These are phyloP conservation scores for Sphaerobolus stellatus DNA, from an alignment of 1,284 basidiomycete genomes.

Conservation along the genomic window DNA sequence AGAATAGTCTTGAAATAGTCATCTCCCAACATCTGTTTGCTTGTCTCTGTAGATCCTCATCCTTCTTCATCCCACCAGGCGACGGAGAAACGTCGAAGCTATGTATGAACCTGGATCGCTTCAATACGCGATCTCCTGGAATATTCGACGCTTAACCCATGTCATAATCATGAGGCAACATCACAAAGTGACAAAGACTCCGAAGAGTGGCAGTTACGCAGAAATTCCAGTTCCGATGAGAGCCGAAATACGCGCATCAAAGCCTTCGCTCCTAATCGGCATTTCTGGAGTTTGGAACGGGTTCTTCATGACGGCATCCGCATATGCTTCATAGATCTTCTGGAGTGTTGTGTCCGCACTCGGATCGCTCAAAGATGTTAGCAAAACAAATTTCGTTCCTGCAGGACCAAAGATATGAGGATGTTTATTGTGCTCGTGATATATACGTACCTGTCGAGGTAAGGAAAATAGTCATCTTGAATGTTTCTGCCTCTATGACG, in stretches of 20 bases:
- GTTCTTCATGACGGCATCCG: slow-evolving; percentile 98
- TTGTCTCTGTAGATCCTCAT: no score
- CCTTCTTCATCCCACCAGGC: no score
- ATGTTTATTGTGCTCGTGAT: neutral
- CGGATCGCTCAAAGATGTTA: slow-evolving; percentile 77
- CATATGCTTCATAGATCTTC: slow-evolving; percentile 87
- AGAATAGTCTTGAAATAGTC: no score
- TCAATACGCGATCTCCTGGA: no score
- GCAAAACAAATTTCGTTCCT: slow-evolving; percentile 98
- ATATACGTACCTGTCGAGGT: slow-evolving; percentile 85
- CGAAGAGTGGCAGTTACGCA: neutral
- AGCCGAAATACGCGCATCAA: slow-evolving; percentile 71
- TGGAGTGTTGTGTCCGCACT: slow-evolving; percentile 73
- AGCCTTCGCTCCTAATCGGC: slow-evolving; percentile 92
- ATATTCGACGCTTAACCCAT: no score
- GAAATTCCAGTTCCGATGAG: slow-evolving; percentile 45
- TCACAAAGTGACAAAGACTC: no score
- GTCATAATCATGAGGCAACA: no score
- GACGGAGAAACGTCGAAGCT: no score
- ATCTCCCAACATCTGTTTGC: no score
- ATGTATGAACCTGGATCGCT: no score
- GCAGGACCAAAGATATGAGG: slow-evolving; percentile 10
- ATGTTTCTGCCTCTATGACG: slow-evolving; percentile 91
- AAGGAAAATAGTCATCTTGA: slow-evolving; percentile 86
- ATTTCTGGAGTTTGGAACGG: slow-evolving; percentile 99